Conservation (phyloP, 139 green algal species). For the Coccomyxa sp. region DNA sequence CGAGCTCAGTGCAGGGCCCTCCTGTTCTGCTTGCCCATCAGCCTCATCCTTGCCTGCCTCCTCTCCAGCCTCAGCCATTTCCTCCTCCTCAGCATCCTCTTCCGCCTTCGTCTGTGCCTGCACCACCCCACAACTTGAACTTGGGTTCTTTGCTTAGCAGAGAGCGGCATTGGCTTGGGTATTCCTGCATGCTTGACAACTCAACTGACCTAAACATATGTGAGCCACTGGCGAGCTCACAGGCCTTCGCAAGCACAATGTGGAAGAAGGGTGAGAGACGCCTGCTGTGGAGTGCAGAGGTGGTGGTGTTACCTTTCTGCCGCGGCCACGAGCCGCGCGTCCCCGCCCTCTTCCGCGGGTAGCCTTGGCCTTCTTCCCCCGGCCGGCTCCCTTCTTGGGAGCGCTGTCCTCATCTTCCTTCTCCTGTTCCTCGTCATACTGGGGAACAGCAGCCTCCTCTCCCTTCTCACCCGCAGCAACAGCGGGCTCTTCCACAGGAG, state of each 20-base stretch:
- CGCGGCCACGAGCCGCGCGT: not conserved
- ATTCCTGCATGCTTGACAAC: not conserved
- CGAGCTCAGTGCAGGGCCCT: no score
- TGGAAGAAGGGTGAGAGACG: not conserved
- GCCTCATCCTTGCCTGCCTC: not conserved
- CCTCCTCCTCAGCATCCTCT: constrained; percentile 8
- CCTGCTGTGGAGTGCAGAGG: no score
- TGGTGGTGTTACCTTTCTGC: constrained; percentile 4
- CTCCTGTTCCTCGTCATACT: constrained; percentile 5
- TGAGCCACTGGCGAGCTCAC: not conserved
- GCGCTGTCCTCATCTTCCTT: constrained; percentile 3
- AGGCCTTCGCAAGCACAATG: not conserved
- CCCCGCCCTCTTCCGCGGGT: constrained; percentile 1
- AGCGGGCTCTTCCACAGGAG: not conserved
- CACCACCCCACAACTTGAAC: not conserved
- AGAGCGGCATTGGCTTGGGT: not conserved
- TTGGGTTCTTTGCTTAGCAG: no score
- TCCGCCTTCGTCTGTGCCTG: not conserved
- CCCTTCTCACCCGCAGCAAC: not conserved
- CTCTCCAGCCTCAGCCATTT: not conserved
- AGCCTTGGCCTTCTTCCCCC: not conserved
- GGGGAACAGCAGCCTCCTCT: not conserved
- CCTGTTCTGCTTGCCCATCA: no score
- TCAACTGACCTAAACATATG: not conserved
- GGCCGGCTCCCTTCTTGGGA: not conserved